Evolutionary conservation across 1,139 yeast genomes (phyloP).

Genomic region (Diutina mesorugosa): DNA sequence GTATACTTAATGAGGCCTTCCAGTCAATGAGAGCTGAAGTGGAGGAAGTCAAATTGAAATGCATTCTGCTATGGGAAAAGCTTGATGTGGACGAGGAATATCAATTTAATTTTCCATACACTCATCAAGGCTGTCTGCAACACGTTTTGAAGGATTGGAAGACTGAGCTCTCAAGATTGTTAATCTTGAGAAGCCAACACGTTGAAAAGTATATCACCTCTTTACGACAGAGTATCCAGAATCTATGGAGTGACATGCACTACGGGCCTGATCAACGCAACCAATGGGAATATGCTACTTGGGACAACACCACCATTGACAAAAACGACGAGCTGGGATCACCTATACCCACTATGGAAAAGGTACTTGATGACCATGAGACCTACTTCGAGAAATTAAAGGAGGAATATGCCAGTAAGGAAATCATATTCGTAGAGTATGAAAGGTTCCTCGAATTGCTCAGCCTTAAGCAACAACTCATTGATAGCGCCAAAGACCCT

Average conservation of each 20-base stretch:
- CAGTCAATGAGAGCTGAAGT: slow-evolving; percentile 21
- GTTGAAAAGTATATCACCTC: slow-evolving; percentile 58
- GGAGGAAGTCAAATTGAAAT: slow-evolving; percentile 20
- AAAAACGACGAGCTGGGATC: slow-evolving; percentile 22
- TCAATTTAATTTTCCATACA: slow-evolving; percentile 20
- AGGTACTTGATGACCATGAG: slow-evolving; percentile 46
- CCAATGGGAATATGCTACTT: slow-evolving; percentile 21
- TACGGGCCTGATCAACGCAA: slow-evolving; percentile 34
- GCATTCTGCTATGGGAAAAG: slow-evolving; percentile 37
- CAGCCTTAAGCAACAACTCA: slow-evolving; percentile 49
- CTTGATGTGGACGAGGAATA: slow-evolving; percentile 29
- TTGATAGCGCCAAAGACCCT: slow-evolving; percentile 66
- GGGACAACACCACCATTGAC: not conserved
- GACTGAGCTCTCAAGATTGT: slow-evolving; percentile 44
- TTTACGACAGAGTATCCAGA: slow-evolving; percentile 43
- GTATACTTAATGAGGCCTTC: slow-evolving; percentile 15
- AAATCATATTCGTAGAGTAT: slow-evolving; percentile 42
- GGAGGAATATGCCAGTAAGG: slow-evolving; percentile 34
- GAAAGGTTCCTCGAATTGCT: slow-evolving; percentile 42
- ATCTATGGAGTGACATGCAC: slow-evolving; percentile 50
- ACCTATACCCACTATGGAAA: slow-evolving; percentile 36
- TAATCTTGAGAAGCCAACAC: slow-evolving; percentile 45
- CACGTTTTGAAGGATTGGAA: slow-evolving; percentile 27
- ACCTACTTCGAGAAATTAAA: slow-evolving; percentile 41
- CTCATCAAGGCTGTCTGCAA: slow-evolving; percentile 27